Evolutionary conservation across 495 filamentous ascomycete species (phyloP).

Genomic region (Hypomontagnella monticulosa): DNA sequence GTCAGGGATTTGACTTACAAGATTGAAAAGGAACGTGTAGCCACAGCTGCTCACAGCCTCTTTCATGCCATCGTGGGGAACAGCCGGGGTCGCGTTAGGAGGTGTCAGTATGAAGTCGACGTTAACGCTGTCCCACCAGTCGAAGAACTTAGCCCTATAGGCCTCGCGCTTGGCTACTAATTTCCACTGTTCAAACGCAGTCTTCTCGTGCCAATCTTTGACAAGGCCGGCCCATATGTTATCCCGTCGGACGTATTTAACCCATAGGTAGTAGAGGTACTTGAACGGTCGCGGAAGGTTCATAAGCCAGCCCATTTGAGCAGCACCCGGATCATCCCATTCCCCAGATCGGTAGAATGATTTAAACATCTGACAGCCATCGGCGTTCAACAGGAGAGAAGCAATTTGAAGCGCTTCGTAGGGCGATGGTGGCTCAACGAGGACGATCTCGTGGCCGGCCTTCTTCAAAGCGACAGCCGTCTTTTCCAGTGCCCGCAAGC

Average conservation of each 20-base stretch:
- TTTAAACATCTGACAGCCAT: constrained; percentile 83
- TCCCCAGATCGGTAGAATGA: constrained; percentile 82
- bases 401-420: constrained; percentile 82
- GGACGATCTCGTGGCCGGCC: constrained; percentile 79
- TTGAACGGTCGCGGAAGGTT: constrained; percentile 78
- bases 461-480: constrained; percentile 72
- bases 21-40: constrained; percentile 95
- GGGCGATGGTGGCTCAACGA: constrained; percentile 71
- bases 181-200: constrained; percentile 81
- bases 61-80: constrained; percentile 88
- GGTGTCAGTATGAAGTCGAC: constrained; percentile 85
- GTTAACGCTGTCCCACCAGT: constrained; percentile 78
- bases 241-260: constrained; percentile 83
- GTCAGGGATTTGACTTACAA: constrained; percentile 59
- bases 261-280: constrained; percentile 88
- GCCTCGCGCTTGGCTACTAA: constrained; percentile 78
- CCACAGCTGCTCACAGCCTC: constrained; percentile 88
- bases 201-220: constrained; percentile 73
- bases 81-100: constrained; percentile 90
- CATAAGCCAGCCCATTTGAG: constrained; percentile 76
- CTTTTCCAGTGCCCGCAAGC: constrained; percentile 76
- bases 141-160: constrained; percentile 79
- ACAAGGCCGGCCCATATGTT: constrained; percentile 80
- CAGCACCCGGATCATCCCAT: constrained; percentile 80
- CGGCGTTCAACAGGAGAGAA: constrained; percentile 84